Conservation (phyloP, 2,329 filamentous ascomycete species). For the Ophiocordyceps polyrhachis-furcata region DNA sequence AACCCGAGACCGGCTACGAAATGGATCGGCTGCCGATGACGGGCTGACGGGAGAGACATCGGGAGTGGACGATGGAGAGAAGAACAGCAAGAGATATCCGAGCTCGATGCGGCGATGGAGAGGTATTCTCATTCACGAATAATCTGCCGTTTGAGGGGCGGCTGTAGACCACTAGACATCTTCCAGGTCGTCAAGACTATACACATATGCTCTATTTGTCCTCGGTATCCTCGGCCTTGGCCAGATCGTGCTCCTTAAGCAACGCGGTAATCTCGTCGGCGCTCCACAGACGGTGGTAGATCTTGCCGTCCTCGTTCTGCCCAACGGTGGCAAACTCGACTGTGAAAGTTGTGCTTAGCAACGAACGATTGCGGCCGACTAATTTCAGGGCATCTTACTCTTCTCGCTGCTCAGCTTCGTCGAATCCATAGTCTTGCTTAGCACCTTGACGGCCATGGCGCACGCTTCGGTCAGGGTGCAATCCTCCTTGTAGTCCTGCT, state of each 20-base stretch:
- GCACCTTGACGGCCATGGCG: conserved; percentile 90
- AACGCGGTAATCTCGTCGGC: conserved; percentile 91
- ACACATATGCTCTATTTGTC: conserved; percentile 34
- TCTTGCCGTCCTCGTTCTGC: conserved; percentile 83
- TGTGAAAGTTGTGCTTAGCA: conserved; percentile 18
- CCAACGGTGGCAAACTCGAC: conserved; percentile 98
- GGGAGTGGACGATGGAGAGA: background rate
- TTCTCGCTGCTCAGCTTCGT: conserved; percentile 98
- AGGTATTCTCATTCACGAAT: too few relatives aligned
- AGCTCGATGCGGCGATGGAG: too few relatives aligned
- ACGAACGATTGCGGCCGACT: conserved; percentile 4
- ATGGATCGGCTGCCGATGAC: conserved; percentile 8
- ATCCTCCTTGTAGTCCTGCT: conserved; percentile 99
- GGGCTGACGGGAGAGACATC: conserved; percentile 5
- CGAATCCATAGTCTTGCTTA: conserved; percentile 99
- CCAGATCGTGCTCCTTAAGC: conserved; percentile 87
- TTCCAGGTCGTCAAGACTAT: background rate
- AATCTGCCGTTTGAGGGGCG: too few relatives aligned
- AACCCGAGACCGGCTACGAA: conserved; percentile 15
- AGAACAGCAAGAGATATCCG: too few relatives aligned
- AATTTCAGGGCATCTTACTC: conserved; percentile 39
- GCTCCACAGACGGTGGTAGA: conserved; percentile 95
- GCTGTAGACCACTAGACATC: too few relatives aligned
- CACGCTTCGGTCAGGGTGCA: conserved; percentile 93
- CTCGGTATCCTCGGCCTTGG: conserved; percentile 62